Base-by-base conservation (phyloP, 805 yeast genomes). In the Lipomyces oligophaga region DNA sequence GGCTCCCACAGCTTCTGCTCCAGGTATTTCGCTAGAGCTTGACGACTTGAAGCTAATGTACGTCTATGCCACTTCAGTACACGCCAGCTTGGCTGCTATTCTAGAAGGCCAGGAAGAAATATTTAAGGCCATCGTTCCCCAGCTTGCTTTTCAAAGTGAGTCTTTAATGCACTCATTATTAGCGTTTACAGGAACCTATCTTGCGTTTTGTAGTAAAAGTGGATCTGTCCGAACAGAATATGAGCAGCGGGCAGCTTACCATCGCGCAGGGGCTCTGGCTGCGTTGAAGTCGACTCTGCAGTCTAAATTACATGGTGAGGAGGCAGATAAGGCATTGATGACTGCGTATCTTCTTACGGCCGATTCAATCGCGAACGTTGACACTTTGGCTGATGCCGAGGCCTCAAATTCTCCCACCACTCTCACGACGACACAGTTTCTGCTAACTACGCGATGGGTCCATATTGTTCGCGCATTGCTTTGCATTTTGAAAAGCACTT, bases 381-480 rank as follows among this genome's bases (percentile, higher is more conserved):
- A 41, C 10, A 34, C 45, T 8, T 16, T 20, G 16, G 19, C 41
- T 15, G 22, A 7, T 18, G 46, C 44, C 5, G 11, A 10, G 19
- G 31, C n/a, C 2, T 89, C 89, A 65, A 97, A 96, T 0, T 78
- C 81, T 2, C 69, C 76, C 38, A 95, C 78, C 36, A 54, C 60
- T 7, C 56, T 60, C 18, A 62, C 62, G 58, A 68, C 77, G 4
- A 72, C 79, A 2, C 63, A 63, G 44, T 81, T 88, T 2, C 66
- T 88, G 47, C 95, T 96, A 1, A 89, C 97, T 2, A 81, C 93
- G 3, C 95, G 97, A 0, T 90, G 97, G 97, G 81, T 90, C 46
- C 93, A 86, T 71, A 97, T 90, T 61, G 96, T 90, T 10, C 85
- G 93, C 58, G 97, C 97, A 26, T 96, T 97, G 0, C 96, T 96